Evolutionary conservation across 768 basidiomycete species (phyloP), one percentile per base, ranked within the genome.

Genomic region (Lentinus tigrinus): DNA sequence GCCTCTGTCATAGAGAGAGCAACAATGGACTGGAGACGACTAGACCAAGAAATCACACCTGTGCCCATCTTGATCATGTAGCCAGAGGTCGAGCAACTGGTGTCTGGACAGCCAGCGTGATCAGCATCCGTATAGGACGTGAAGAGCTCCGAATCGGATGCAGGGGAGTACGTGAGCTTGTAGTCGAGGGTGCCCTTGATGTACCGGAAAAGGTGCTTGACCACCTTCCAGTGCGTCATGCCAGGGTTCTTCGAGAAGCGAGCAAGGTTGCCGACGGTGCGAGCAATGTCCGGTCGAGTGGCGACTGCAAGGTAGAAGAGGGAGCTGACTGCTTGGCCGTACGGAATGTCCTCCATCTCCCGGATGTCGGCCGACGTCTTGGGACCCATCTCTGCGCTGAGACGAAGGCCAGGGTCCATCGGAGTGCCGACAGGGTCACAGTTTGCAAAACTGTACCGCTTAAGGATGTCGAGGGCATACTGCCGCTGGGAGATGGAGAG

Each of bases 1-100:
- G 75, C 73, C 62, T 79, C 77, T 1, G 72, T 74, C 0, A 72
- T 76, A 7, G 76, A 78, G 3, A 72, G 61, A 0, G 77, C 68
- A n/a, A 79, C 74, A 39, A 73, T 63, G 0, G 65, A 13, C 65
- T 82, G 81, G 21, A 72, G 65, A 39, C 69, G 67, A 27, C 71
- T 74, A 8, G 40, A 53, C 78, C 78, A 81, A 21, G 57, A 65
- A 17, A 81, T 65, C 1, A 72, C 68, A 9, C 74, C 75, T 4
- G 62, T 64, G 9, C 64, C 73, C 40, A 78, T 65, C 39, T 63
- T 69, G 62, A 78, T 66, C 13, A 74, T 40, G 61, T 71, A 77
- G 2, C 78, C 77, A 7, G 63, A 49, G 27, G 36, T 39, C 14
- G 38, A 39, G 38, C 38, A n/a, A 10, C 38, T n/a, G n/a, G 38